Evolutionary conservation across 148 eudicot genomes (phyloP).

Genomic region (Vaccinium corymbosum): DNA sequence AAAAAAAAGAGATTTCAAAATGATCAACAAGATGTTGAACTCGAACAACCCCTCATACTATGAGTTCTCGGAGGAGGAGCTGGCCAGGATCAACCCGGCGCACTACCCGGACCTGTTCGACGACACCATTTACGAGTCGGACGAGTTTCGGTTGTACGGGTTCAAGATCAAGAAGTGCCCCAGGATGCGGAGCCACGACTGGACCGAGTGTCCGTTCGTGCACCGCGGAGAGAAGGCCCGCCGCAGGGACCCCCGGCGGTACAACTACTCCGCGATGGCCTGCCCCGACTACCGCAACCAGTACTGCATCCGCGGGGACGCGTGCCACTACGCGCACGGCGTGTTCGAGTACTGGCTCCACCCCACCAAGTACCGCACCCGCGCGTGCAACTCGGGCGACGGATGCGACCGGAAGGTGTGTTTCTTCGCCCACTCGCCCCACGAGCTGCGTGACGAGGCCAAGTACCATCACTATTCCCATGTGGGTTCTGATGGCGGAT

Average conservation of each 20-base stretch:
- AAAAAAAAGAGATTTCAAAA: background rate
- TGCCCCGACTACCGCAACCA: conserved; percentile 10
- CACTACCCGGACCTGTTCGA: conserved; percentile 3
- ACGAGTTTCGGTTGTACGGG: conserved; percentile 22
- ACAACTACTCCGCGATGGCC: conserved; percentile 9
- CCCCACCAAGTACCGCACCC: conserved; percentile 18
- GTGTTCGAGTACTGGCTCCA: conserved; percentile 21
- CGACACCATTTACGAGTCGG: conserved; percentile 4
- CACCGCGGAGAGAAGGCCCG: conserved; percentile 23
- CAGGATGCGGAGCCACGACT: conserved; percentile 21
- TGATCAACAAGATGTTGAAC: conserved; percentile 14
- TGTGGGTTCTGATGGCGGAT: background rate
- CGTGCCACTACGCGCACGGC: conserved; percentile 6
- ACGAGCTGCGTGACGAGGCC: background rate
- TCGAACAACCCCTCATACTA: background rate
- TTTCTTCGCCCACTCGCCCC: conserved; percentile 14
- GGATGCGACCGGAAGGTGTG: background rate
- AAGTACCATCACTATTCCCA: background rate
- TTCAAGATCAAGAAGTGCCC: conserved; percentile 24
- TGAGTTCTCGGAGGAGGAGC: conserved; percentile 6
- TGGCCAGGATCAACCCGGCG: background rate
- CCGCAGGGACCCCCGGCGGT: conserved; percentile 19
- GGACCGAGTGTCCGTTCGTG: conserved; percentile 23
- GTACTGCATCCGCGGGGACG: background rate
- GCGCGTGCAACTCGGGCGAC: background rate